phyloP scores from a whole-genome alignment of 495 filamentous ascomycete genomes.

The Neurospora pannonica region DNA sequence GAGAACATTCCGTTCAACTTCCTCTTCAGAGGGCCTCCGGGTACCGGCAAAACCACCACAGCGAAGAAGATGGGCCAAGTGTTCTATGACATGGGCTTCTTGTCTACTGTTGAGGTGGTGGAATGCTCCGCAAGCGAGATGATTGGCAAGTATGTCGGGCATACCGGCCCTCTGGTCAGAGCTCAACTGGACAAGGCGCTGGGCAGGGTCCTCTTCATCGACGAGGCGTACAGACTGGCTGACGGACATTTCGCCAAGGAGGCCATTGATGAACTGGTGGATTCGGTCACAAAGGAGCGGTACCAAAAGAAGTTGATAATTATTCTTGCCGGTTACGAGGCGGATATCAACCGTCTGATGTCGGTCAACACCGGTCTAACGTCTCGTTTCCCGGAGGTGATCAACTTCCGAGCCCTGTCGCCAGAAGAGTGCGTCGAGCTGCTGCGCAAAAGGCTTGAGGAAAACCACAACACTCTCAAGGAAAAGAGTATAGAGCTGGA shows the following conservation, averaged over 20 bases:
- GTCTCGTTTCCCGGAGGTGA: conserved; percentile 48
- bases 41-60: conserved; percentile 68
- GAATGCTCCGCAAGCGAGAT: conserved; percentile 55
- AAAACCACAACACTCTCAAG: conserved; percentile 11
- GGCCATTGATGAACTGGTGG: conserved; percentile 65
- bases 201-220: conserved; percentile 57
- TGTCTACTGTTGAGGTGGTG: conserved; percentile 44
- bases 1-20: conserved; percentile 33
- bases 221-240: conserved; percentile 56
- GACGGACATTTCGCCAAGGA: conserved; percentile 55
- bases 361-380: conserved; percentile 49
- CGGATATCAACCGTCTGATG: conserved; percentile 64
- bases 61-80: conserved; percentile 63
- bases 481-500: conserved; percentile 24
- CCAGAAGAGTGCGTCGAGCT: conserved; percentile 39
- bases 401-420: conserved; percentile 40
- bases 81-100: conserved; percentile 62
- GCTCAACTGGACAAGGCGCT: conserved; percentile 48
- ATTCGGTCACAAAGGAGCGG: conserved; percentile 53
- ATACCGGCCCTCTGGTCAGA: conserved; percentile 53
- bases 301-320: conserved; percentile 58
- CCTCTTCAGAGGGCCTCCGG: conserved; percentile 34
- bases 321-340: conserved; percentile 66
- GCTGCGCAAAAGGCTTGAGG: conserved; percentile 13
- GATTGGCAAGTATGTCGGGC: conserved; percentile 52